These are phyloP conservation scores for Kodamaea anthophila DNA, from an alignment of 1,139 yeast species.

Conservation along the genomic window DNA sequence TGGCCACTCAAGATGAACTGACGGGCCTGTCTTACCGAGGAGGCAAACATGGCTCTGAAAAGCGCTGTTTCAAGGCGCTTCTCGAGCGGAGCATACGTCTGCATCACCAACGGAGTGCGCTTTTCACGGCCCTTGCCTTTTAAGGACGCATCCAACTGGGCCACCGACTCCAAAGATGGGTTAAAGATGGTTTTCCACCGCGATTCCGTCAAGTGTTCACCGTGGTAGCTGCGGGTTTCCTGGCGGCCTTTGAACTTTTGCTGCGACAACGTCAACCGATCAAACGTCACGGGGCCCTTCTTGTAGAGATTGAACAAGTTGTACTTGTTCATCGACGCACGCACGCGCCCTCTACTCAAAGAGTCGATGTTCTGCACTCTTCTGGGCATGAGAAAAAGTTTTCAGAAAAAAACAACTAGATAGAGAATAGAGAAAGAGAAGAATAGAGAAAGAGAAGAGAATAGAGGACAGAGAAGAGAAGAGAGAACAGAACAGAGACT, in stretches of 20 bases:
- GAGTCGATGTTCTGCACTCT: constrained; percentile 54
- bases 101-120: constrained; percentile 76
- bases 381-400: constrained; percentile 67
- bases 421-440: too few relatives aligned
- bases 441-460: too few relatives aligned
- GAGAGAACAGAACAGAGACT: too few relatives aligned
- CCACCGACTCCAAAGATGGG: constrained; percentile 76
- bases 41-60: constrained; percentile 89
- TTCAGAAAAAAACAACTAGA: constrained; percentile 1
- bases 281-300: constrained; percentile 48
- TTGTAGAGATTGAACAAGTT: constrained; percentile 83
- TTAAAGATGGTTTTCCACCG: constrained; percentile 71
- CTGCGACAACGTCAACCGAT: constrained; percentile 66
- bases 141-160: constrained; percentile 73
- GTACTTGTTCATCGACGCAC: constrained; percentile 89
- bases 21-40: constrained; percentile 90
- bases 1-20: constrained; percentile 78
- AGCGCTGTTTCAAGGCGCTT: constrained; percentile 84
- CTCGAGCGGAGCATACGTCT: constrained; percentile 84
- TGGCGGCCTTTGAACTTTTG: constrained; percentile 90
- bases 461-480: too few relatives aligned
- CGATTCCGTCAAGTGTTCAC: constrained; percentile 83
- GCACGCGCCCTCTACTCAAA: constrained; percentile 65
- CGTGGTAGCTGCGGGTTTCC: constrained; percentile 93
- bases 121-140: constrained; percentile 45